Evolutionary conservation across 1,284 basidiomycete genomes (phyloP), one percentile per base, ranked within the genome.

Genomic region (Ceratobasidium sp.): DNA sequence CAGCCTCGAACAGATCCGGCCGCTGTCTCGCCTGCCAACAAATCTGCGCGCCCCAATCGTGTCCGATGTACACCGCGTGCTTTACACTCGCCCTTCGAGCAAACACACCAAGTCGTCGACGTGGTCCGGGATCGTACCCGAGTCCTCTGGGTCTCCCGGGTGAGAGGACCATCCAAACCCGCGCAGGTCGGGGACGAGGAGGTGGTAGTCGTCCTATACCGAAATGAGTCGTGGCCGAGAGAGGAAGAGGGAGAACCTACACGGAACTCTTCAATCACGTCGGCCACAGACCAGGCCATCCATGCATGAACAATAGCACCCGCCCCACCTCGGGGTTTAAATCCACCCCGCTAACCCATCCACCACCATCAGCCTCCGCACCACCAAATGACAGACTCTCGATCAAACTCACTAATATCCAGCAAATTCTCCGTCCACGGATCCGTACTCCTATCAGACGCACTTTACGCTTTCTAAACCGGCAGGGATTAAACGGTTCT

Each of bases 231-330:
- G 46, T 43, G 37, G 64, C 8, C 76, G 34, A 63, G 37, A 16
- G 19, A 34, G 31, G 24, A 22, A 56, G 16, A 29, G 13, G 2
- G 46, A 14, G 0, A 62, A 66, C 77, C 27, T 77, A 86, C 90
- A 82, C 88, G 80, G 79, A 92, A 88, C 75, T 87, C 86, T 68
- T 86, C 81, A 14, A 92, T 90, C 90, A 92, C 27, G 86, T 87
- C 69, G 87, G 88, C 91, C 90, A 92, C 7, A 91, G 80, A 77
- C 88, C 85, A 0, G 90, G 91, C 90, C 90, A 92, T 1, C 90
- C 91, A 77, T 92, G 91, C 0, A 91, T 87, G 84, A 92, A 85
- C 29, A 92, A 49, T 6, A 92, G 80, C 0, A 88, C 86, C 14
- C 81, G 81, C 41, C 84, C 79, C 3, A 86, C 86, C 0, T 75